Base-by-base conservation (phyloP, 345 rosid species). In the Raphanus sativus region DNA sequence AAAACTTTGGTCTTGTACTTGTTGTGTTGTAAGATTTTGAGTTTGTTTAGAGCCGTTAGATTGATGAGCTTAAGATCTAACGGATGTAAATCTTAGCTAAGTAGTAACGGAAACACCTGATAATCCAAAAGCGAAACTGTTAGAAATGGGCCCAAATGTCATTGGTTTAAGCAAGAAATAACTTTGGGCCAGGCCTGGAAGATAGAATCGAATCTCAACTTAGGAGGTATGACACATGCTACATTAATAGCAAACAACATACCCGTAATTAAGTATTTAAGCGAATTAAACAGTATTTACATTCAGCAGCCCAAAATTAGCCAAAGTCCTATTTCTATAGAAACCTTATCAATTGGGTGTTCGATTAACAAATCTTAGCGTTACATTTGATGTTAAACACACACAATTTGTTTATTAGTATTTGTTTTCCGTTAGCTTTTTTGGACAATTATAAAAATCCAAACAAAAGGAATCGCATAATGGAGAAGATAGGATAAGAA, bases 401-500 rank as follows among this genome's bases (percentile, higher is more conserved):
- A 42, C n/a, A 15, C 28, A 26, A 16, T 21, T 65, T 65, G 32
- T 24, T 48, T 6, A 52, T 52, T 15, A 13, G 21, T 21, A 15
- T 6, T 56, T n/a, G 62, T 65, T 21, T 3, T 24, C 50, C 2
- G 65, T 61, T 29, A 29, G 11, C 21, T 13, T 59, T 59, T 59
- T 7, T 8, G 15, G 63, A 25, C 13, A 61, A 61, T 5, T 1
- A n/a, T 24, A 32, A n/a, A 13, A 62, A 60, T 8, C 15, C 4
- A 42, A 67, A 29, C 21, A 1, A 30, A 33, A 75, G 24, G 40
- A 67, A 63, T 38, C 11, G 26, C 10, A 78, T 72, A 66, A 67
- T 55, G 4, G 34, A 32, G 5, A 36, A 3, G 55, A 71, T 65
- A 65, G 32, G 81, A 73, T 73, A 78, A 73, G 70, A 62, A 73